Evolutionary conservation across 2,329 filamentous ascomycete species (phyloP).

Genomic region (Mycosphaerella arachidis): DNA sequence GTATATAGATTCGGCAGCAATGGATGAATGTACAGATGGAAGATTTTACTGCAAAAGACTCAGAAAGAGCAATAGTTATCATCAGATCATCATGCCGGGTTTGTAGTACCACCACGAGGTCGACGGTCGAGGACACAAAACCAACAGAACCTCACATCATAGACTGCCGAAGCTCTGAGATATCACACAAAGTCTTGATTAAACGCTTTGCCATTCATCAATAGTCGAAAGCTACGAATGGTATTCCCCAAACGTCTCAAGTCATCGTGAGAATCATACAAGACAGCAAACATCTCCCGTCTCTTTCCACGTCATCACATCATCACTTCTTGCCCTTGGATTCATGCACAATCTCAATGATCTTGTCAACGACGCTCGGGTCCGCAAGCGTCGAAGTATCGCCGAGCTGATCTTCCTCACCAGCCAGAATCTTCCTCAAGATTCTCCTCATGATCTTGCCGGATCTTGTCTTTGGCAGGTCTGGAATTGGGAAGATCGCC

Average conservation of each 20-base stretch:
- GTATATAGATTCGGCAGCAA: background rate
- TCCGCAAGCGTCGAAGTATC: conserved; percentile 92
- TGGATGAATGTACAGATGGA: background rate
- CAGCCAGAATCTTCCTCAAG: conserved; percentile 91
- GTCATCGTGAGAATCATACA: background rate
- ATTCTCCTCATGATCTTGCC: conserved; percentile 99
- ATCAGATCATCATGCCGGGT: too few relatives aligned
- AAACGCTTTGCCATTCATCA: background rate
- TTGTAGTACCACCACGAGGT: too few relatives aligned
- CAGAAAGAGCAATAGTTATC: background rate
- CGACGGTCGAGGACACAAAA: too few relatives aligned
- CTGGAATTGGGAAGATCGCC: conserved; percentile 82
- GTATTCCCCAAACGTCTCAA: background rate
- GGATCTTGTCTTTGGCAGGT: conserved; percentile 93
- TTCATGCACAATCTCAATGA: conserved; percentile 75
- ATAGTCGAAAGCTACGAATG: background rate
- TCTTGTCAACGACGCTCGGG: conserved; percentile 81
- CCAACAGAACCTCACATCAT: too few relatives aligned
- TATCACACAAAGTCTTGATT: too few relatives aligned
- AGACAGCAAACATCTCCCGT: background rate
- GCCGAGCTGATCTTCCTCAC: conserved; percentile 94
- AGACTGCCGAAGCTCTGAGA: too few relatives aligned
- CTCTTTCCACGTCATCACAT: background rate
- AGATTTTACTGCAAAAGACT: background rate
- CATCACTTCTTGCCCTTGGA: conserved; percentile 41